Evolutionary conservation across 2,329 filamentous ascomycete species (phyloP).

Genomic region (Fusarium acutatum): DNA sequence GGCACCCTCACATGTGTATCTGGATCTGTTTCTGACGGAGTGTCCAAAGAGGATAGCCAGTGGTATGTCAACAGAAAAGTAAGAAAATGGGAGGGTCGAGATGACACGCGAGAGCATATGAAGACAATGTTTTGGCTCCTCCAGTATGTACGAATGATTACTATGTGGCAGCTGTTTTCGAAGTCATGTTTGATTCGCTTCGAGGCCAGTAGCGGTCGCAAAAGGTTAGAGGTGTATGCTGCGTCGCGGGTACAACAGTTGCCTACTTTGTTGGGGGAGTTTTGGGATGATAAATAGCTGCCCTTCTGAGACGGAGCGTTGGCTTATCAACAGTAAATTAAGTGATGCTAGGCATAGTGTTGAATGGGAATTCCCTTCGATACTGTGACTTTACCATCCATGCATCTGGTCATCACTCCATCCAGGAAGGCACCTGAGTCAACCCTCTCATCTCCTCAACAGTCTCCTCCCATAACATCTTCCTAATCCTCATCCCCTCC

Average conservation of each 20-base stretch:
- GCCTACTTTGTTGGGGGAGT: background rate
- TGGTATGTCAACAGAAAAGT: background rate
- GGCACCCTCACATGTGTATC: background rate
- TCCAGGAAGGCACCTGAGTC: background rate
- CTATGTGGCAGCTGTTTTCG: background rate
- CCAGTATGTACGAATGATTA: background rate
- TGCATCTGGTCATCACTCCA: background rate
- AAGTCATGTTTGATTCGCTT: background rate
- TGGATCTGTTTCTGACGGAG: background rate
- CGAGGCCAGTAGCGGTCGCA: background rate
- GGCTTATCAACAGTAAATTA: background rate
- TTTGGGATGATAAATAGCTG: background rate
- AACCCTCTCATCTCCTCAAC: background rate
- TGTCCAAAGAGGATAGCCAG: background rate
- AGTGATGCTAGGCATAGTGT: background rate
- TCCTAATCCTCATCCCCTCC: background rate
- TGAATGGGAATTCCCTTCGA: background rate
- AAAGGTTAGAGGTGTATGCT: background rate
- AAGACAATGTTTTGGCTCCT: background rate
- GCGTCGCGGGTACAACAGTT: background rate
- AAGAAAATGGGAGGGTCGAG: background rate
- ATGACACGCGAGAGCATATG: background rate
- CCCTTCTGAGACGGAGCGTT: background rate
- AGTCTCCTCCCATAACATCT: background rate
- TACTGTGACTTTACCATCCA: background rate